A percentile compares a stretch with the other conserved stretches of the same genome.
Evolutionary conservation across 371 early-diverging fungal species (phyloP).

Genomic region (Mucor irregularis): DNA sequence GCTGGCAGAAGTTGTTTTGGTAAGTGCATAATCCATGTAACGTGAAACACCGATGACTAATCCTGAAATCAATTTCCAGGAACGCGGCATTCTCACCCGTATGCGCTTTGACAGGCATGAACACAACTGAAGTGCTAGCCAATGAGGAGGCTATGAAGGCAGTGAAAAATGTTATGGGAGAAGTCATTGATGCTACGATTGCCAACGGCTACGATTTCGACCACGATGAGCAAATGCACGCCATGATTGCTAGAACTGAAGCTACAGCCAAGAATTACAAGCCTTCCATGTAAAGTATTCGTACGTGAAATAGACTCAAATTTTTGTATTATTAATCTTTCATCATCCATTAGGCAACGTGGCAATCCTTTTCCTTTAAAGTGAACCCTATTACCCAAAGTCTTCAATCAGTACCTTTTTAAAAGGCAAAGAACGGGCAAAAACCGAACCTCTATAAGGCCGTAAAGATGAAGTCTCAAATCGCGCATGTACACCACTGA

Average conservation of each 20-base stretch:
- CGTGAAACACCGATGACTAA: too few species aligned
- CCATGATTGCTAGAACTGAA: slow-evolving; percentile 49
- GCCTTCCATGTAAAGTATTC: slow-evolving; percentile 58
- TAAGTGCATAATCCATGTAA: too few species aligned
- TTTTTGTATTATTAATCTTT: too few species aligned
- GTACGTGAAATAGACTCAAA: too few species aligned
- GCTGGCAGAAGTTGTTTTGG: slow-evolving; percentile 89
- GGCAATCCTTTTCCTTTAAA: neutral
- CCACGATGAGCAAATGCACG: slow-evolving; percentile 41
- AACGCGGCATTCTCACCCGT: slow-evolving; percentile 81
- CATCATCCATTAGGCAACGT: neutral
- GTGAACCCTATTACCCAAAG: too few species aligned
- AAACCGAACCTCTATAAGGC: too few species aligned
- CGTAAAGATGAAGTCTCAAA: too few species aligned
- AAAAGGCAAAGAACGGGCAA: too few species aligned
- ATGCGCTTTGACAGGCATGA: slow-evolving; percentile 68
- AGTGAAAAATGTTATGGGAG: slow-evolving; percentile 58
- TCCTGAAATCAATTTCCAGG: slow-evolving; percentile 24
- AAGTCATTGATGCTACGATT: slow-evolving; percentile 61
- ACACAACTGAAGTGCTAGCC: slow-evolving; percentile 60
- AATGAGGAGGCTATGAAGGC: slow-evolving; percentile 53
- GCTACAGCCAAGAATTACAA: slow-evolving; percentile 56
- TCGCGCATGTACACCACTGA: too few species aligned
- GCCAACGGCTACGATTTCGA: slow-evolving; percentile 51
- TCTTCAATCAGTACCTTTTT: too few species aligned